Base-by-base conservation (phyloP, 2,329 filamentous ascomycete species). In the Magnaporthiopsis rhizophila region DNA sequence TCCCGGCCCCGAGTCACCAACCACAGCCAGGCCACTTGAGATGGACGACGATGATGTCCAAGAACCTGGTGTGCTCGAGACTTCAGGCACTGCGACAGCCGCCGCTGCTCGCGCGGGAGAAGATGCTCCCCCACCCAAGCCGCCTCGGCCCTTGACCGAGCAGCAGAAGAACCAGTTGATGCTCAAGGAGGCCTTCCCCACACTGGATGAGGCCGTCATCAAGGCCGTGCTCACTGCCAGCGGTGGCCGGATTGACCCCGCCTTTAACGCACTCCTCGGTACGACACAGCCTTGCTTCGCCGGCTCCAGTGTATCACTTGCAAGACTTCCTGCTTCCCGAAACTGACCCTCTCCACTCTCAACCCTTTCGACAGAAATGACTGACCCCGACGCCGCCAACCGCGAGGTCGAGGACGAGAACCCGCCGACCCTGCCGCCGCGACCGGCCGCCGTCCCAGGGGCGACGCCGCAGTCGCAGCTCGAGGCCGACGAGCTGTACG, bases 181-280 rank as follows among this genome's bases (percentile, higher is more conserved):
- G 3, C 81, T 99, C 64, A 94, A 91, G 75, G 95, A 99, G 76
- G 95, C 95, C 0, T 99, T 99, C 71, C 95, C 95, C 0, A 84
- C 80, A 64, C 90, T 97, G 66, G 95, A 99, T 64, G 74, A 79
- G 9, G 76, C 86, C 59, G 89, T 99, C 60, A 85, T 99, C 75
- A 96, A 89, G 76, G 95, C 95, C 36, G 90, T 99, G 0, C 79
- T 99, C 68, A 83, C 85, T 30, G 95, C 95, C 18, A 98, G 95
- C 74, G 84, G 88, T 65, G 94, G 93, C 66, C 87, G 89, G 71
- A 88, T 98, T 61, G 95, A 99, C 76, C 90, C 92, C 38, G 94
- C 95, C 18, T 99, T 99, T 79, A 95, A 97, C 78, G 95, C 95
- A 50, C 83, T 99, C 58, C 83, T 99, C 59, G 90, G 91, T 91